Evolutionary conservation across 495 filamentous ascomycete genomes (phyloP).

Genomic region (Echria macrotheca): DNA sequence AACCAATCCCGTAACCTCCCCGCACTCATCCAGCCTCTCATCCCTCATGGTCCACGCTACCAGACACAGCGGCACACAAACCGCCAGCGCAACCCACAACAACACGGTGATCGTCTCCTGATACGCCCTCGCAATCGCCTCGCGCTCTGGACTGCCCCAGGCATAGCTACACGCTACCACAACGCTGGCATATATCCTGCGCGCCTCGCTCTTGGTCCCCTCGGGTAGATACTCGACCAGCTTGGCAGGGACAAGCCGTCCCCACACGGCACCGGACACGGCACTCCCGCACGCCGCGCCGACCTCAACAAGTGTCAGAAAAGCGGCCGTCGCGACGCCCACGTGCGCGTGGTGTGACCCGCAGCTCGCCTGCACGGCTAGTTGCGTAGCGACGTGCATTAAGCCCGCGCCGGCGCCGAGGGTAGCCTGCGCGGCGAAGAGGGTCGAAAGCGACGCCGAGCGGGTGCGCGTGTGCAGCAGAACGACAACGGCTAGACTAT

Average conservation of each 20-base stretch:
- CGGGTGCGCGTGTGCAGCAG: conserved; percentile 62
- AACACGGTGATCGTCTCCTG: conserved; percentile 47
- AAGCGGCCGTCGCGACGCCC: conserved; percentile 55
- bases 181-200: conserved; percentile 49
- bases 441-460: conserved; percentile 44
- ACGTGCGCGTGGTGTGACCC: conserved; percentile 51
- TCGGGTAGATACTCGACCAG: conserved; percentile 52
- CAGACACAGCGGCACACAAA: conserved; percentile 40
- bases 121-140: conserved; percentile 51
- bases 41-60: conserved; percentile 41
- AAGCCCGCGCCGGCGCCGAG: conserved; percentile 59
- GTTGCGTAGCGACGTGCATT: conserved; percentile 53
- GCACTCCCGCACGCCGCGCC: conserved; percentile 58
- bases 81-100: conserved; percentile 41
- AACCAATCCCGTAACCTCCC: conserved; percentile 9
- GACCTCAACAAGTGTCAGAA: conserved; percentile 50
- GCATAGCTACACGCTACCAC: conserved; percentile 46
- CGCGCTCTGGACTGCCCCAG: conserved; percentile 39
- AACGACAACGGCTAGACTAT: conserved; percentile 56
- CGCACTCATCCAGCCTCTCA: conserved; percentile 43
- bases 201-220: conserved; percentile 32
- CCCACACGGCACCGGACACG: conserved; percentile 61
- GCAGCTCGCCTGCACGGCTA: conserved; percentile 51
- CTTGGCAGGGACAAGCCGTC: conserved; percentile 44
- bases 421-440: conserved; percentile 65